phyloP scores from a whole-genome alignment of 768 basidiomycete species.

The Xanthoconium purpureum region DNA sequence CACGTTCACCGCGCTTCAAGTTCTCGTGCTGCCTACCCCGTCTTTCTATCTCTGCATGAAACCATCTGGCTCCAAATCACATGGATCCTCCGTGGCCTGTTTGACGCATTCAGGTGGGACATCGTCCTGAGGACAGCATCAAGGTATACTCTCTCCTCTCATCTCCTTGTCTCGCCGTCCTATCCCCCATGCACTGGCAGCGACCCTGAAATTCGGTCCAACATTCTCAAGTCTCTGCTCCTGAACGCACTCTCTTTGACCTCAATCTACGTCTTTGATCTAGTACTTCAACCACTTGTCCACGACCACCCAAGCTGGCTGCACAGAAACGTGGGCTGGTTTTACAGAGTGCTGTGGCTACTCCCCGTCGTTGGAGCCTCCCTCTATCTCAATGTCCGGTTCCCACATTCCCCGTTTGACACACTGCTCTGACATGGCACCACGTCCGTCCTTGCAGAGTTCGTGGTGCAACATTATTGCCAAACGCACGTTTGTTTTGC shows the following conservation, averaged over 20 bases:
- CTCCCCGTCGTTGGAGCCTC: conserved; percentile 72
- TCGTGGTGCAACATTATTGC: conserved; percentile 78
- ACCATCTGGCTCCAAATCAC: conserved; percentile 57
- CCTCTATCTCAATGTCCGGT: conserved; percentile 76
- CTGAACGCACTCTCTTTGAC: conserved; percentile 69
- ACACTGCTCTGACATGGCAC: conserved; percentile 11
- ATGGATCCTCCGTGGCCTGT: conserved; percentile 57
- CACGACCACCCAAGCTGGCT: conserved; percentile 62
- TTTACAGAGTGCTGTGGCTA: conserved; percentile 77
- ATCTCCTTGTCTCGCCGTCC: conserved; percentile 8
- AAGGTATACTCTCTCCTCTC: conserved; percentile 42
- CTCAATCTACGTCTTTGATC: conserved; percentile 75
- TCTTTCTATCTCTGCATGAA: conserved; percentile 62
- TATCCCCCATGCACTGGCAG: conserved; percentile 35
- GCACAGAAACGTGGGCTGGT: conserved; percentile 69
- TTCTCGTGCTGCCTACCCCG: conserved; percentile 60
- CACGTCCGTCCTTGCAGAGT: conserved; percentile 42
- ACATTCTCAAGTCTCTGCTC: conserved; percentile 70
- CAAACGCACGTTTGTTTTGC: conserved; percentile 67
- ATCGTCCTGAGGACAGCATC: conserved; percentile 54
- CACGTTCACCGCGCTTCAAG: conserved; percentile 22
- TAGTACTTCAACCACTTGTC: conserved; percentile 66
- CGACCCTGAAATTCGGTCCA: conserved; percentile 71
- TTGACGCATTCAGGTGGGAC: conserved; percentile 75
- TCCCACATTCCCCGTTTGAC: conserved; percentile 5